Evolutionary conservation across 192 early-diverging fungal genomes (phyloP), one percentile per base, ranked within the genome.

Genomic region (Umbelopsis isabellina): DNA sequence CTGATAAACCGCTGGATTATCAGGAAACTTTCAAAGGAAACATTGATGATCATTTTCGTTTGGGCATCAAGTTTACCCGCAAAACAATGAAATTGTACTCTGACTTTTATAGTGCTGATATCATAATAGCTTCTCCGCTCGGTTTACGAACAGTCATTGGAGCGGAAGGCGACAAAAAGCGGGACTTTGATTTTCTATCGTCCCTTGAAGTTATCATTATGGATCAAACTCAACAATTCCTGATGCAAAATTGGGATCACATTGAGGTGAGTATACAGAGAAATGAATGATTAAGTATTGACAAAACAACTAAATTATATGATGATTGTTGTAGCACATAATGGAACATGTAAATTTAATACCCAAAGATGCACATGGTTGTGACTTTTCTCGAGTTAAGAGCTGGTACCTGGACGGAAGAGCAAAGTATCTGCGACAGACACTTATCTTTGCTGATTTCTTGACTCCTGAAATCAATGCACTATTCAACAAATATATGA

Each of bases 221-320:
- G 13, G 96, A 98, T 76, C 89, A 92, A 70, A 85, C 91, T 44
- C 91, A 97, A 48, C 83, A 91, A 49, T 80, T 98, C 69, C 74
- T 96, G 70, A 98, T 97, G 96, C 98, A 99, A 73, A 99, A 98
- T 85, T 99, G 96, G 96, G 97, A 99, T 69, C 96, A 99, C 70
- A 81, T 97, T 45, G 75, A 85, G 79, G 89, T 92, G 80, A 71
- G 44, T 45, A 13, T 8, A 18, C 5, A 4, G 12, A 15, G 10
- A 25, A 37, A 6, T 10, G 37, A 10, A 41, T 41, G 7, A 41
- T 27, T 6, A 1, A 12, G 18, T 65, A 16, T 13, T 12, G 2
- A 13, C 4, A 33, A 35, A 51, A 3, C 25, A 20, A 33, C 30
- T 27, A 5, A 25, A 49, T 70, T 67, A 25, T 64, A 23, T 46